Evolutionary conservation across 805 yeast species (phyloP).

Genomic region (Candida easanensis): DNA sequence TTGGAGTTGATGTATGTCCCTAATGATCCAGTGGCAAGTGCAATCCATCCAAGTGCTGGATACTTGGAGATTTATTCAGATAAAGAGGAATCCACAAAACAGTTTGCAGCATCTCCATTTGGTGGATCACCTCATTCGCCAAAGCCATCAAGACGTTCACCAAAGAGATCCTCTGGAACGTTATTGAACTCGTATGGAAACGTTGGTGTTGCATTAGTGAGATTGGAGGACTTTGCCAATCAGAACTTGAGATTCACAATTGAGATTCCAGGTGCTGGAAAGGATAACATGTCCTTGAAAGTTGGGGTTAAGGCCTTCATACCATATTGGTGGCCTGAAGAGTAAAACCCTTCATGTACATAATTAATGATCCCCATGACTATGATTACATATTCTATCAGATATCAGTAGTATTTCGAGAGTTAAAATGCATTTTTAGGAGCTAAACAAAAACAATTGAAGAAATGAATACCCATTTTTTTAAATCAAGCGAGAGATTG

Average conservation of each 20-base stretch:
- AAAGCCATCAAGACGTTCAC: conserved; percentile 15
- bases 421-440: no score
- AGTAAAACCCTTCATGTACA: not conserved
- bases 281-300: conserved; percentile 21
- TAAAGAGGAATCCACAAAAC: conserved; percentile 18
- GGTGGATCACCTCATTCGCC: conserved; percentile 18
- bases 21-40: conserved; percentile 9
- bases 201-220: conserved; percentile 64
- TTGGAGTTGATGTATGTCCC: conserved; percentile 17
- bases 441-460: no score
- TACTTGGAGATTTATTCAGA: conserved; percentile 23
- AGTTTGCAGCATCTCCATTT: conserved; percentile 38
- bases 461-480: no score
- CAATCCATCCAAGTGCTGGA: conserved; percentile 11
- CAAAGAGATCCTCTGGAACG: conserved; percentile 53
- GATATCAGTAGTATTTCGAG: no score
- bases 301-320: conserved; percentile 49
- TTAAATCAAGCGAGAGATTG: not conserved
- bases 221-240: conserved; percentile 41
- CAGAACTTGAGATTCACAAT: conserved; percentile 32
- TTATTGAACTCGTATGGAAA: conserved; percentile 55
- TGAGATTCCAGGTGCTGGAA: conserved; percentile 27
- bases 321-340: conserved; percentile 77
- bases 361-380: no score
- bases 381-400: no score